Evolutionary conservation across 441 rosid genomes (phyloP), one percentile per base, ranked within the genome.

Genomic region (Raphanus hybrid): DNA sequence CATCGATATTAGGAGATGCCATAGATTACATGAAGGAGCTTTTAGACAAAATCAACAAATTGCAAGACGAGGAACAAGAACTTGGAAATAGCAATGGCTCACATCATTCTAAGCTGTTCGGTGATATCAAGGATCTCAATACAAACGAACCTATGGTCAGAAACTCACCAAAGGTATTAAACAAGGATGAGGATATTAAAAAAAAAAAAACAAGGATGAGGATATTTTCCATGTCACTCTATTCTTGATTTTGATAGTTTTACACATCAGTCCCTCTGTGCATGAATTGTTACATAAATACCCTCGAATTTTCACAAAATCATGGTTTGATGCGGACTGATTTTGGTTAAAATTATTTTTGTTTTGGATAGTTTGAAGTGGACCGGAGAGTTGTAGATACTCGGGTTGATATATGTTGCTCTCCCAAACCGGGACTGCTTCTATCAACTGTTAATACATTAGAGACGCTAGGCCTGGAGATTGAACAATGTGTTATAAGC

Each of bases 11-110:
- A 27, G 99, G 98, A 81, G 99, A 95, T 75, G 89, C 99, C 52
- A 94, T 94, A 74, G 98, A 92, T 72, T 94, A 92, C 86, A 83
- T 92, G 92, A 94, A 92, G 61, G 99, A 95, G 83, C 96, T 95
- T 74, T 85, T 95, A 55, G 91, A 90, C n/a, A 95, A 84, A 73
- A 89, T 95, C 80, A 87, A 83, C 60, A 90, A 87, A 77, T 75
- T 91, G 82, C 90, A 87, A 79, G 89, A 85, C 75, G 90, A 87
- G 69, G 91, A 87, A 74, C 74, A 75, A 39, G 85, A 89, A 80
- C 78, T 66, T 61, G 87, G 84, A 55, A 72, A 12, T 55, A 66
- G 9, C 57, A 71, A 76, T 18, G 69, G 8, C 23, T 67, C 80
- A 72, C 73, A 55, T 59, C 69, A 75, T 15, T 59, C 80, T 67